phyloP scores from a whole-genome alignment of 371 early-diverging fungal species.

The Smittium mucronatum region DNA sequence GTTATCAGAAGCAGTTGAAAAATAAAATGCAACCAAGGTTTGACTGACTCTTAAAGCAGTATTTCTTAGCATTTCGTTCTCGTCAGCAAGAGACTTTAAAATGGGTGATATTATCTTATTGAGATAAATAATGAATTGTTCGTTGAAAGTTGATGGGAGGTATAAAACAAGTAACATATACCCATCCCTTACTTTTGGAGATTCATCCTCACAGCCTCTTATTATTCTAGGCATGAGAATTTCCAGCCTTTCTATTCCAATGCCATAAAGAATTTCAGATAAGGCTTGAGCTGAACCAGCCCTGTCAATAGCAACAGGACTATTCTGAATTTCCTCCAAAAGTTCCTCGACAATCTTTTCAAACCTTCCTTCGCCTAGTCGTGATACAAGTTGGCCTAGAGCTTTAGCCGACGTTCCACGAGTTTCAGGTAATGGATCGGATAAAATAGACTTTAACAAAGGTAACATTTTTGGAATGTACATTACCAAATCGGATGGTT shows the following conservation, averaged over 20 bases:
- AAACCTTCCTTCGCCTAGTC: conserved; percentile 86
- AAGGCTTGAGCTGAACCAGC: conserved; percentile 96
- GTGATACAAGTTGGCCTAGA: conserved; percentile 78
- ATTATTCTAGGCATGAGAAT: conserved; percentile 81
- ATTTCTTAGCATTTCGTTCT: conserved; percentile 85
- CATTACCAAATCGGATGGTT: conserved; percentile 76
- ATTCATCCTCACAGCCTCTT: conserved; percentile 54
- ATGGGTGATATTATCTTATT: conserved; percentile 75
- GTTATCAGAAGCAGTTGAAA: conserved; percentile 72
- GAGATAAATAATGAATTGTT: conserved; percentile 79
- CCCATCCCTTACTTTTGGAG: conserved; percentile 84
- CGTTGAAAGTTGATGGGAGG: conserved; percentile 87
- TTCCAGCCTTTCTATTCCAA: conserved; percentile 78
- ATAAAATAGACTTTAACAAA: conserved; percentile 71
- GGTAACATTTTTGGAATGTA: conserved; percentile 76
- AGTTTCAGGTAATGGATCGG: conserved; percentile 92
- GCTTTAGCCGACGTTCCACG: conserved; percentile 89
- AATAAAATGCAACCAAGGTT: conserved; percentile 82
- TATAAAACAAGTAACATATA: conserved; percentile 88
- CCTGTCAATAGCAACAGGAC: conserved; percentile 79
- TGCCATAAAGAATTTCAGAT: conserved; percentile 80
- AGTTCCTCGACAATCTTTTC: conserved; percentile 79
- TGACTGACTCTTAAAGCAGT: conserved; percentile 83
- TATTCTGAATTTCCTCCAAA: conserved; percentile 49
- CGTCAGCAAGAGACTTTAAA: conserved; percentile 86